Percentiles rank a stretch among this genome's conserved stretches.
phyloP scores from a whole-genome alignment of 192 early-diverging fungal species.

The Coemansia sp. region DNA sequence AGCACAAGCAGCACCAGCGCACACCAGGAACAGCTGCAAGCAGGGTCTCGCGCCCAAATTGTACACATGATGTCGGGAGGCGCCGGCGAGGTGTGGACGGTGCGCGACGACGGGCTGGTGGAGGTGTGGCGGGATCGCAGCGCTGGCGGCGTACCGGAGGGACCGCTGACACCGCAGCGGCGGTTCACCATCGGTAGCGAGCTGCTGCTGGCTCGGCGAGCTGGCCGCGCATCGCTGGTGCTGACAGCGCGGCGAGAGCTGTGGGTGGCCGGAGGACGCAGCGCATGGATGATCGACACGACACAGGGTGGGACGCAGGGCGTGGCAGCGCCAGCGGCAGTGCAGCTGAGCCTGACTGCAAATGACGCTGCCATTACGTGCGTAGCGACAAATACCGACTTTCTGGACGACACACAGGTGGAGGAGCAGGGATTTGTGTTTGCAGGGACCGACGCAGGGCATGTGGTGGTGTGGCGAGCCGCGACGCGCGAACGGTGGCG shows the following conservation, averaged over 20 bases:
- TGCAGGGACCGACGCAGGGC: conserved; percentile 43
- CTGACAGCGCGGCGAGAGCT: conserved; percentile 34
- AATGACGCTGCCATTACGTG: conserved; percentile 40
- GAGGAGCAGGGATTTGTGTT: conserved; percentile 37
- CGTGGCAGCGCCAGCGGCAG: conserved; percentile 18
- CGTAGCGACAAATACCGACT: conserved; percentile 37
- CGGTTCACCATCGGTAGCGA: conserved; percentile 34
- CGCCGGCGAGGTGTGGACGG: conserved; percentile 42
- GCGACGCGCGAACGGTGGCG: conserved; percentile 35
- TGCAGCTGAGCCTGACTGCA: conserved; percentile 22
- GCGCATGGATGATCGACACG: conserved; percentile 42
- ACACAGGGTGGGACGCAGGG: conserved; percentile 15
- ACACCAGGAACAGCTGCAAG: conserved; percentile 23
- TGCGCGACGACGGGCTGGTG: conserved; percentile 40
- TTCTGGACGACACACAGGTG: conserved; percentile 17
- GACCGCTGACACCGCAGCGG: conserved; percentile 27
- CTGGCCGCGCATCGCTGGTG: conserved; percentile 12
- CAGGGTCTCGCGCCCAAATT: conserved; percentile 12
- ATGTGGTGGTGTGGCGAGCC: conserved; percentile 39
- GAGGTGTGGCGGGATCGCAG: conserved; percentile 44
- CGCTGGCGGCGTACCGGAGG: conserved; percentile 10
- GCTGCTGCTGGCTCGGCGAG: conserved; percentile 27
- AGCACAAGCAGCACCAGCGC: conserved; percentile 19
- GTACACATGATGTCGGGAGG: conserved; percentile 25
- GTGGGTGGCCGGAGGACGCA: conserved; percentile 45